Evolutionary conservation across 2,329 filamentous ascomycete species (phyloP).

Genomic region (Scedosporium apiospermum): DNA sequence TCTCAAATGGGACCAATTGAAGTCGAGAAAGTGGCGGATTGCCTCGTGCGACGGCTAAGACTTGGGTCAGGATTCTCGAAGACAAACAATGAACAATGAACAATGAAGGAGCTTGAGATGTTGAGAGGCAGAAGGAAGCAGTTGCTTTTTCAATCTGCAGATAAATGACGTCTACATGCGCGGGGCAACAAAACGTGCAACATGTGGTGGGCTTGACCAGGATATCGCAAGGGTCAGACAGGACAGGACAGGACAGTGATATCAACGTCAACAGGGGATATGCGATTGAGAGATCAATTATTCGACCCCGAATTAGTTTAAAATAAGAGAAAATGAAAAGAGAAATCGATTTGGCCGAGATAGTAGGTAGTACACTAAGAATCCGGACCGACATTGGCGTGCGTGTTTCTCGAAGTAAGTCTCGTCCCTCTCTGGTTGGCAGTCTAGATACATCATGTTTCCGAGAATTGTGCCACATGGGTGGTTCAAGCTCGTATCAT

Average conservation of each 20-base stretch:
- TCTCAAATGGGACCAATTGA: background rate
- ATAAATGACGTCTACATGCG: conserved; percentile 2
- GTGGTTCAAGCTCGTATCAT: no score
- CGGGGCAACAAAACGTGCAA: background rate
- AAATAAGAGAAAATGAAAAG: no score
- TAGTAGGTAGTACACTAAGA: no score
- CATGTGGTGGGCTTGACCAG: background rate
- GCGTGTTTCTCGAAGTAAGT: no score
- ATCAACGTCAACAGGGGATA: background rate
- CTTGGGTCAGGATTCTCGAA: background rate
- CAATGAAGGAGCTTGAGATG: background rate
- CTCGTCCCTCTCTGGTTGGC: no score
- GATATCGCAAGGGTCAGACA: background rate
- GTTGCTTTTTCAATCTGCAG: background rate
- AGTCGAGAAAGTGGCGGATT: background rate
- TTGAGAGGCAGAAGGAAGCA: background rate
- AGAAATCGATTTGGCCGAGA: no score
- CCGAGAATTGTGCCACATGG: no score
- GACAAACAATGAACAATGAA: background rate
- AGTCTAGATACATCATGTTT: no score
- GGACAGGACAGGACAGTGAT: background rate
- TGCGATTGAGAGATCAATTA: no score
- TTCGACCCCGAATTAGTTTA: no score
- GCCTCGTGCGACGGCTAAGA: background rate
- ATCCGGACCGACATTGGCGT: no score